Conservation (phyloP, 192 early-diverging fungal genomes). For the Phlyctochytrium arcticum region DNA sequence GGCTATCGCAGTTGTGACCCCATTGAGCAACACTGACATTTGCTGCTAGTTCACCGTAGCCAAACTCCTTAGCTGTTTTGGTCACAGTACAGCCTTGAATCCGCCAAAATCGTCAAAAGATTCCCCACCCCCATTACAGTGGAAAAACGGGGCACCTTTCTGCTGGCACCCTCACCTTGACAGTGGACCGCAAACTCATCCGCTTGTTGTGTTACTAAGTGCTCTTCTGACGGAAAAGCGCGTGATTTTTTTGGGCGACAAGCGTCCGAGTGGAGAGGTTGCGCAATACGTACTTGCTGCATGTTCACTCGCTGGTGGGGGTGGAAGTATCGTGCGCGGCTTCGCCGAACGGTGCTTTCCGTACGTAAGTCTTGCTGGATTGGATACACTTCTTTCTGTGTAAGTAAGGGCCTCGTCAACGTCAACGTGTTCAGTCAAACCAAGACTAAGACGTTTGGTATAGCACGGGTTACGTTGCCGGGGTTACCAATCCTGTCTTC, state of each 20-base stretch:
- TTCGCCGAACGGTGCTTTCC: constrained; percentile 87
- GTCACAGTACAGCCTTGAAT: not conserved
- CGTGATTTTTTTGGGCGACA: constrained; percentile 86
- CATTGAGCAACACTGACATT: no score
- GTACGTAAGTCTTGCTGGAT: constrained; percentile 80
- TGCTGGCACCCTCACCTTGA: constrained; percentile 86
- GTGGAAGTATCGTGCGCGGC: constrained; percentile 78
- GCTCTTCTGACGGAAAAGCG: constrained; percentile 90
- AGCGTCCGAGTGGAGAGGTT: constrained; percentile 86
- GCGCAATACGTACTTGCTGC: constrained; percentile 89
- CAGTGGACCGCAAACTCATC: constrained; percentile 78
- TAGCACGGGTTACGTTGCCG: constrained; percentile 86
- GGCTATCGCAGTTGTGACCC: no score
- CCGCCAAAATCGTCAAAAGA: not conserved
- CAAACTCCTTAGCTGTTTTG: constrained; percentile 13
- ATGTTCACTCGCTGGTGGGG: constrained; percentile 84
- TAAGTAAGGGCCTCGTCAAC: constrained; percentile 42
- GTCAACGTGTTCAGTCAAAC: no score
- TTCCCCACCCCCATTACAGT: constrained; percentile 26
- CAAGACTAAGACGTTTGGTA: no score
- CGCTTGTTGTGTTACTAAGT: constrained; percentile 83
- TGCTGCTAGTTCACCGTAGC: constrained; percentile 28
- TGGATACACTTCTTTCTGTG: constrained; percentile 81
- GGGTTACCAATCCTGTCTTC: constrained; percentile 93
- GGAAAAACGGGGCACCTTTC: constrained; percentile 31